Percentiles rank a stretch among this genome's conserved stretches.
Evolutionary conservation across 176 grass and related monocot genomes (phyloP).

Genomic region (Paspalum vaginatum): DNA sequence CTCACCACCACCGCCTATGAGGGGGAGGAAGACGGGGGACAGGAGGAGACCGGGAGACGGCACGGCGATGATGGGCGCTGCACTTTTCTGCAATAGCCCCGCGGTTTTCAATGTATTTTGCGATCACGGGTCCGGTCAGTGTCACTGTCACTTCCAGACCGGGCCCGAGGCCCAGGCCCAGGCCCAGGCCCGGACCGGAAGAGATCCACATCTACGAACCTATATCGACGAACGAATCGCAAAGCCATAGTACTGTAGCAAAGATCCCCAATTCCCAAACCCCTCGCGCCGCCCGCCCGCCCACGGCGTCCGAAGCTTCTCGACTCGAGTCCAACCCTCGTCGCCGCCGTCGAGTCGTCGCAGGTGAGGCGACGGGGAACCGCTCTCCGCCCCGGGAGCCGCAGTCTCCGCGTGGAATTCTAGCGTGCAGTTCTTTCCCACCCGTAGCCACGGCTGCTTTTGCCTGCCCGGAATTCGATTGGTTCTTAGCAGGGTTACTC

Average conservation of each 20-base stretch:
- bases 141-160: neutral
- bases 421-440: neutral
- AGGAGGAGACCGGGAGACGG: no score
- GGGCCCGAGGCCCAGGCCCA: neutral
- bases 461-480: neutral
- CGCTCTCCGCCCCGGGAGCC: neutral
- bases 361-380: conserved; percentile 34
- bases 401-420: neutral
- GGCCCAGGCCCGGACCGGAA: neutral
- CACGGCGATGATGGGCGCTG: neutral
- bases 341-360: conserved; percentile 14
- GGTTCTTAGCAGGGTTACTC: neutral
- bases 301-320: conserved; percentile 28
- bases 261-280: neutral
- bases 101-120: neutral
- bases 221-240: conserved; percentile 27
- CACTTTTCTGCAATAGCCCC: conserved; percentile 18
- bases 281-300: conserved; percentile 34
- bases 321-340: neutral
- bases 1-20: neutral
- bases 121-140: neutral
- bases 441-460: neutral
- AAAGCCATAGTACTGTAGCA: no score
- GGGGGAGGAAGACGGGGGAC: neutral
- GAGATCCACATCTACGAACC: neutral